Evolutionary conservation across 1,284 basidiomycete genomes (phyloP).

Genomic region (Phellopilus nigrolimitatus): DNA sequence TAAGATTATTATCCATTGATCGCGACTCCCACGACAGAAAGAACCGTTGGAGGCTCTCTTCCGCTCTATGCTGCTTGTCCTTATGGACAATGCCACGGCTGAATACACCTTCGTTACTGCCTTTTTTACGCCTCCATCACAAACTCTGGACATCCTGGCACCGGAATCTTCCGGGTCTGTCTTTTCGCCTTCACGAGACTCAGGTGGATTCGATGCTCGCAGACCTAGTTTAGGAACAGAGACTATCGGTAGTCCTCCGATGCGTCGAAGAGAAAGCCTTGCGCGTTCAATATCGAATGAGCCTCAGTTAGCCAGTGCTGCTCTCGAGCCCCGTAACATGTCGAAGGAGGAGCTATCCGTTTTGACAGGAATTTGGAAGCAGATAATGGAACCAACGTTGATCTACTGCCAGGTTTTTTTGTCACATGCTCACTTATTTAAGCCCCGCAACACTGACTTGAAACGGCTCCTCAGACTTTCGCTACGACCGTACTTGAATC

Average conservation of each 20-base stretch:
- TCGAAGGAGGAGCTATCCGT: conserved; percentile 55
- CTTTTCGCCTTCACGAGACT: conserved; percentile 32
- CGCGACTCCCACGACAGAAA: conserved; percentile 53
- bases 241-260: conserved; percentile 15
- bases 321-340: conserved; percentile 20
- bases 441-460: background rate
- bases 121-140: conserved; percentile 62
- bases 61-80: conserved; percentile 80
- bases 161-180: conserved; percentile 2
- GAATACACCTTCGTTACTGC: conserved; percentile 84
- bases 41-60: conserved; percentile 78
- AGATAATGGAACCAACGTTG: conserved; percentile 83
- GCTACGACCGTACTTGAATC: conserved; percentile 61
- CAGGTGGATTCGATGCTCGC: conserved; percentile 1
- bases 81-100: conserved; percentile 89
- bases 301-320: background rate
- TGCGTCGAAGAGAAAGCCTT: conserved; percentile 12
- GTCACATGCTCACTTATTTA: background rate
- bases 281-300: conserved; percentile 14
- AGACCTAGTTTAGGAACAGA: conserved; percentile 11
- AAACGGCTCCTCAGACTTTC: conserved; percentile 50
- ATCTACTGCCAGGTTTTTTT: conserved; percentile 70
- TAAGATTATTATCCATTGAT: conserved; percentile 6
- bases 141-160: background rate
- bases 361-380: conserved; percentile 76